A percentile compares a stretch with the other conserved stretches of the same genome.
Evolutionary conservation across 768 basidiomycete species (phyloP).

Genomic region (Mrakia blollopis): DNA sequence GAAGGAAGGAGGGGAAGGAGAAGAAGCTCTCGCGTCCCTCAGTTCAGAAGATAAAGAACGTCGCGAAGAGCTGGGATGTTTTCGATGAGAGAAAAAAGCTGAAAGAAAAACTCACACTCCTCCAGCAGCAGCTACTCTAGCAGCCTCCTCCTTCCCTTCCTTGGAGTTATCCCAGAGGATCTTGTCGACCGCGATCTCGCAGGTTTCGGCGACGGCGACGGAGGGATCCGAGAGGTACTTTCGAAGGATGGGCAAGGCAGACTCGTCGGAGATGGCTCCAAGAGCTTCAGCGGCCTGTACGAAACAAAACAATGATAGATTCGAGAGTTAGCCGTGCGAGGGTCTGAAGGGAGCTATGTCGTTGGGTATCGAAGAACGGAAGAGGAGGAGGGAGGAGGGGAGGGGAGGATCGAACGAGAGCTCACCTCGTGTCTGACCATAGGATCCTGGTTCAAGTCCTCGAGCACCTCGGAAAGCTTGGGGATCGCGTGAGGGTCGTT

Average conservation of each 20-base stretch:
- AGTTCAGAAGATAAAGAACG: background rate
- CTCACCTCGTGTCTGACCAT: slow-evolving; percentile 97
- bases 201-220: slow-evolving; percentile 74
- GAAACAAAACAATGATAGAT: slow-evolving; percentile 18
- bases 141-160: slow-evolving; percentile 41
- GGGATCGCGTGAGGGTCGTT: slow-evolving; percentile 67
- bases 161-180: slow-evolving; percentile 73
- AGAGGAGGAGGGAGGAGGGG: no score
- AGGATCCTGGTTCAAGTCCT: slow-evolving; percentile 66
- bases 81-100: background rate
- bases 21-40: no score
- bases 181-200: slow-evolving; percentile 92
- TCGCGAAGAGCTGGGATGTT: background rate
- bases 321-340: no score
- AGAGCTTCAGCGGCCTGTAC: slow-evolving; percentile 93
- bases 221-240: slow-evolving; percentile 67
- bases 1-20: no score
- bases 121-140: slow-evolving; percentile 16
- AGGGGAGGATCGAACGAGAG: slow-evolving; percentile 6
- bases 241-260: slow-evolving; percentile 63
- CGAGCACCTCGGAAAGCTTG: slow-evolving; percentile 68
- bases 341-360: background rate
- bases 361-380: background rate
- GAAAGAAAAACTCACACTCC: slow-evolving; percentile 38
- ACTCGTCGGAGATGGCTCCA: slow-evolving; percentile 75